Evolutionary conservation across 176 grass and related monocot genomes (phyloP), one percentile per base, ranked within the genome.

Genomic region (Avena insularis): DNA sequence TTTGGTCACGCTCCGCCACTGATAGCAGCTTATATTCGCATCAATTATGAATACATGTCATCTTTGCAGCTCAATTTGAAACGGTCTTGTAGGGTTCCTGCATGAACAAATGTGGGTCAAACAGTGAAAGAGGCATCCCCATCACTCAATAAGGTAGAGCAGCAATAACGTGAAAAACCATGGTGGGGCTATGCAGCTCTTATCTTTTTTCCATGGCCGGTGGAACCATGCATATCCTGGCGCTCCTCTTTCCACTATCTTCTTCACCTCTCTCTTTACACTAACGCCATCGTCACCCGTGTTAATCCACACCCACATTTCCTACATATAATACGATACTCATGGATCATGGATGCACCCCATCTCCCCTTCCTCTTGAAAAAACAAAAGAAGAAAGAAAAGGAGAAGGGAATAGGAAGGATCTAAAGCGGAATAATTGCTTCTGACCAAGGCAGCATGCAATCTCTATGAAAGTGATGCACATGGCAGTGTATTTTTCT

Each of bases 121-220:
- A 43, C 12, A 50, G 79, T 17, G 19, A 35, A 17, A 2, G 9
- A 57, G 17, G 51, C 49, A 50, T 21, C 4, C 4, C 88, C 7
- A 36, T 89, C 75, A 63, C 69, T 70, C 75, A 6, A 23, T 23
- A 23, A 82, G 80, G 64, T 78, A n/a, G 71, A 53, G 23, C 78
- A 82, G 12, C 83, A 77, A 77, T 65, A 63, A 63, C 9, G 60
- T 4, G 3, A 11, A 3, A 13, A 31, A 70, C 12, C 38, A 84
- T 82, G 61, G 71, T 86, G 83, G 83, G 67, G 25, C 62, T 15
- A 29, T 29, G 4, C 3, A 12, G 10, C 13, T 86, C 71, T 82
- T 86, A 85, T 90, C 84, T 83, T 71, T 61, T 27, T 27, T 12
- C 40, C 71, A 82, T 71, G 88, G 84, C 4, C 84, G 88, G 88